These are phyloP conservation scores for Pseudogymnoascus sp. DNA, from an alignment of 2,329 filamentous ascomycete genomes.

Conservation along the genomic window DNA sequence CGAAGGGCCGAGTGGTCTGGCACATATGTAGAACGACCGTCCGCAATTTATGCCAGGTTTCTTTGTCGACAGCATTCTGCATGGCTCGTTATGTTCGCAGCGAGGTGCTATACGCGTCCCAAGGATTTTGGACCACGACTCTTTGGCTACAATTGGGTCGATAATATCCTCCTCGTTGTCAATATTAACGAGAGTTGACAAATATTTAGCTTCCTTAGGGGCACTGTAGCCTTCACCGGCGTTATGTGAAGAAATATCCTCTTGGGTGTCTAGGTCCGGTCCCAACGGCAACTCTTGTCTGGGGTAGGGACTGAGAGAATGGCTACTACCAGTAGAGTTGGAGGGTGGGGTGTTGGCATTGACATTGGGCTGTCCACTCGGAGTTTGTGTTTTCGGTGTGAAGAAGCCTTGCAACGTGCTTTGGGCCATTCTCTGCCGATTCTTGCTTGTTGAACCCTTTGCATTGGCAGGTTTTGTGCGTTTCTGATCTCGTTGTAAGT, in stretches of 20 bases:
- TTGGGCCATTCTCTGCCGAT: conserved; percentile 39
- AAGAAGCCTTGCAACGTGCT: conserved; percentile 67
- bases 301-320: neutral
- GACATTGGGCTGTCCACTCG: neutral
- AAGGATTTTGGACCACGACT: conserved; percentile 81
- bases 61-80: conserved; percentile 75
- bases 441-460: conserved; percentile 30
- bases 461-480: conserved; percentile 39
- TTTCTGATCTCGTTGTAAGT: conserved; percentile 35
- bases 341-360: neutral
- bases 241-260: neutral
- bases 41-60: conserved; percentile 80
- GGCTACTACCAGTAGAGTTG: neutral
- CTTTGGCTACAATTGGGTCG: conserved; percentile 66
- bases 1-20: conserved; percentile 71
- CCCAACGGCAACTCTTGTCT: neutral
- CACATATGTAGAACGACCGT: conserved; percentile 58
- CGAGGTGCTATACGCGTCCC: conserved; percentile 65
- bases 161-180: conserved; percentile 36
- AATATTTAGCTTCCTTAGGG: neutral
- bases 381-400: conserved; percentile 44
- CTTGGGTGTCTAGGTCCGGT: neutral
- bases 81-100: conserved; percentile 86
- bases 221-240: neutral
- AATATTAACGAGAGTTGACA: conserved; percentile 13